Base-by-base conservation (phyloP, 208 protist species). In the Ichthyophonus hoferi region DNA sequence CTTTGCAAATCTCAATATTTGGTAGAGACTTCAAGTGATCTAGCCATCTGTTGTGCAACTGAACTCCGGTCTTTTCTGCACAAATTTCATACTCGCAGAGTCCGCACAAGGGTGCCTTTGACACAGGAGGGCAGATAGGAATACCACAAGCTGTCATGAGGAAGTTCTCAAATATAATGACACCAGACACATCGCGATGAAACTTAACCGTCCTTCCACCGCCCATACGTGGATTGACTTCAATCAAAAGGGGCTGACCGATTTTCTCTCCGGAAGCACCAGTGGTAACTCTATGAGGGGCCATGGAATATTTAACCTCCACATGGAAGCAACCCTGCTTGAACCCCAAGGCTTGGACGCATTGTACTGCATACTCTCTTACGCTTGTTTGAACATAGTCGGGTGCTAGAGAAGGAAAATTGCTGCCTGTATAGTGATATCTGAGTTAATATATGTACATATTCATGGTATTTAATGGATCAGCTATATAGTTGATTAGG, bases 131-230 rank as follows among this genome's bases (percentile, higher is more conserved):
- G 83, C 41, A 50, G 40, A 87, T 87, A 31, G 83, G 83, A 78
- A 87, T 87, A 39, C 50, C 50, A 40, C 24, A 34, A 7, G 50
- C 50, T 14, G 83, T 41, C 39, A 87, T 58, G 7, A 87, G 14
- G 43, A 87, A 87, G 35, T 87, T 87, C 7, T 87, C 43, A 58
- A 87, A 79, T 12, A 87, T 14, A 79, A 77, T 39, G 24, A 87
- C 83, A 40, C 50, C 83, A 17, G 38, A 39, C 2, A 58, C 38
- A 2, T 40, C 39, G 40, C 38, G 7, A 79, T 87, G 7, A 42
- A 87, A 87, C 35, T 79, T 78, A 40, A 37, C 40, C 14, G 33
- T 78, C 17, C n/a, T 2, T 37, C 83, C 83, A 33, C 83, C 83
- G 24, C 83, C 83, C 83, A 87, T 78, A 31, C 83, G 38, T 17